Percentiles rank a stretch among this genome's conserved stretches.
Evolutionary conservation across 2,329 filamentous ascomycete species (phyloP).

Genomic region (Cercospora nicotianae): DNA sequence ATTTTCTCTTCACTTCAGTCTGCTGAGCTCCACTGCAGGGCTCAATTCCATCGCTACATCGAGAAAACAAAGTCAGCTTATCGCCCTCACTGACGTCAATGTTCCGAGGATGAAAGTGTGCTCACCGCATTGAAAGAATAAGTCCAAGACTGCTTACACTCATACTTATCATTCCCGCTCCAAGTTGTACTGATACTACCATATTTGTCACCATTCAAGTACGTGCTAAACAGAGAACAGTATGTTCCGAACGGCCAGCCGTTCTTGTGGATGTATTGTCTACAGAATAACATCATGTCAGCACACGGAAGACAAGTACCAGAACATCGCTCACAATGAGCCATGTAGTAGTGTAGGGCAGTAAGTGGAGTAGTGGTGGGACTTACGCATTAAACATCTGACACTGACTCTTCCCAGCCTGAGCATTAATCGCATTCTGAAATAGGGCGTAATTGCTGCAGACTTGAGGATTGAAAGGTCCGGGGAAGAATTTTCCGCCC

Average conservation of each 20-base stretch:
- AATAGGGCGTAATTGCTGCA: constrained; percentile 33
- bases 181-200: constrained; percentile 25
- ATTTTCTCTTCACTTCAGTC: background rate
- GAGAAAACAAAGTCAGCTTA: background rate
- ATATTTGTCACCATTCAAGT: constrained; percentile 19
- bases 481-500: constrained; percentile 34
- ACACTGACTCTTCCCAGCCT: constrained; percentile 23
- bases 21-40: background rate
- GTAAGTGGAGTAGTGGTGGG: background rate
- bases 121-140: constrained; percentile 17
- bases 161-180: constrained; percentile 27
- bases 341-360: too few species aligned
- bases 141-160: constrained; percentile 30
- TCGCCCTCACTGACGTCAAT: background rate
- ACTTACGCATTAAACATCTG: constrained; percentile 35
- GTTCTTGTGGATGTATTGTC: constrained; percentile 31
- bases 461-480: constrained; percentile 32
- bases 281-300: background rate
- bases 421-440: constrained; percentile 24
- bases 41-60: background rate
- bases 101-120: fast-evolving
- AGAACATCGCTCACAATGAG: too few species aligned
- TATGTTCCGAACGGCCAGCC: constrained; percentile 30
- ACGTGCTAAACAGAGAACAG: constrained; percentile 29
- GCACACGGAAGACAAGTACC: background rate